Conservation (phyloP, 805 yeast species). For the Ogataea pini region DNA sequence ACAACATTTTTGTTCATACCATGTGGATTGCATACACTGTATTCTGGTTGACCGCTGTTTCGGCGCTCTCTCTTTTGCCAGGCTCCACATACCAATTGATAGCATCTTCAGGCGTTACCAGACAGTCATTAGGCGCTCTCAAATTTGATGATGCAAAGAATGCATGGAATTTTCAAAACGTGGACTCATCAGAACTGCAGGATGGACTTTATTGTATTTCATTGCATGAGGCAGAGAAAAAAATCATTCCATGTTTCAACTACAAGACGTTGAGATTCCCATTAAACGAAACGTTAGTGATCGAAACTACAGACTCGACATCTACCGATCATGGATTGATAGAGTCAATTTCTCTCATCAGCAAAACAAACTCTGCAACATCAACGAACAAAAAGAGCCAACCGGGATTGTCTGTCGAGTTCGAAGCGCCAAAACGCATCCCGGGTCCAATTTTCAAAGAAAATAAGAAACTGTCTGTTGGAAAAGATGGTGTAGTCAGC, state of each 20-base stretch:
- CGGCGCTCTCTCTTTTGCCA: background rate
- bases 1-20: no score
- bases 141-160: background rate
- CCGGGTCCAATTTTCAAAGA: constrained; percentile 15
- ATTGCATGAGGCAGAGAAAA: constrained; percentile 5
- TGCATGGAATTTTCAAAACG: constrained; percentile 10
- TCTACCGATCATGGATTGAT: background rate
- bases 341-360: constrained; percentile 21
- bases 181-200: background rate
- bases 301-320: constrained; percentile 10
- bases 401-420: constrained; percentile 6
- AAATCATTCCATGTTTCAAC: constrained; percentile 26
- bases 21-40: background rate
- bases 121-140: constrained; percentile 13
- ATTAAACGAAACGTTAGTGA: constrained; percentile 18
- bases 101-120: constrained; percentile 6
- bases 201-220: constrained; percentile 24
- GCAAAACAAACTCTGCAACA: background rate
- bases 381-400: background rate
- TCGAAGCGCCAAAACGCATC: constrained; percentile 8
- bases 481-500: constrained; percentile 14
- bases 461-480: constrained; percentile 10
- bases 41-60: background rate
- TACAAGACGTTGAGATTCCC: constrained; percentile 22
- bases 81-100: constrained; percentile 7